Base-by-base conservation (phyloP, 352 stramenopile species). In the Phytophthora colocasiae region DNA sequence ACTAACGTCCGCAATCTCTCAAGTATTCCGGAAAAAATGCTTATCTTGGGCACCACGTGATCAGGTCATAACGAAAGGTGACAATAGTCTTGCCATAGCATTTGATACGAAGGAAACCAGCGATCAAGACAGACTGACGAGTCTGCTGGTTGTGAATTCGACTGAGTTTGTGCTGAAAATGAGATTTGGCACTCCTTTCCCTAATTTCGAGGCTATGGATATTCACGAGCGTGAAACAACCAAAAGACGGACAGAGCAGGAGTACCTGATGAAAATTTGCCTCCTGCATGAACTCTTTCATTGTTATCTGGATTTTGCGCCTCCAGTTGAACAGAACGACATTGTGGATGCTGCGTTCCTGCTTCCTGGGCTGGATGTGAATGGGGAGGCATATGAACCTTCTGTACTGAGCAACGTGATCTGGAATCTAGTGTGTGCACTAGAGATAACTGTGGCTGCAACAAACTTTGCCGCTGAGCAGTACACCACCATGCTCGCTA, bases 261-360 rank as follows among this genome's bases (percentile, higher is more conserved):
- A 80, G 24, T 79, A 71, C 12, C 17, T 82, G 40, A 65, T 69
- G 36, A 87, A 87, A 51, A 69, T 89, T 12, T 73, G 64, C 14
- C 69, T 89, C 3, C 56, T 86, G 3, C 73, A 73, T 6, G 76
- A 89, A 44, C 50, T 89, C 4, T 89, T 78, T 29, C 48, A 71
- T 46, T 83, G 71, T 32, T 85, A 77, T 43, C 17, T 87, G 40
- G 73, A 74, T n/a, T 77, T 85, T 53, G 68, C 73, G 15, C 29
- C 49, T 4, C 14, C 66, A 10, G 50, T 58, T 50, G 60, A 76
- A 19, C 66, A 76, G 55, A 53, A 70, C 6, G 61, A 65, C 55
- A 79, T 84, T 22, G 51, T 87, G n/a, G 61, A 85, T 49, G 75
- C 72, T 40, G 77, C 71, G 10, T 88, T 91, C 56, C 57, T 84